Evolutionary conservation across 257 asterid genomes (phyloP).

Genomic region (Schizonepeta tenuifolia): DNA sequence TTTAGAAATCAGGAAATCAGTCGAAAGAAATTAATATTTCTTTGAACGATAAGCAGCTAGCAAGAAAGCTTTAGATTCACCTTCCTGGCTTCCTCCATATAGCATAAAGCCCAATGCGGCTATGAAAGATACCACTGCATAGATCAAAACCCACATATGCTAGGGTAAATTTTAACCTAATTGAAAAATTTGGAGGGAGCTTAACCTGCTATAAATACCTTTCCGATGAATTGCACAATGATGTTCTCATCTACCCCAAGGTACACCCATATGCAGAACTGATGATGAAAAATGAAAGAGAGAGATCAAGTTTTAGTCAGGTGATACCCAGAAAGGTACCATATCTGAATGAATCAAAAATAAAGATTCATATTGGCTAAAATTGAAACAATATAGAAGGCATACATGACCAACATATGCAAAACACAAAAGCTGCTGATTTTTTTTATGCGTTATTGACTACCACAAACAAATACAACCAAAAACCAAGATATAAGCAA

Average conservation of each 20-base stretch:
- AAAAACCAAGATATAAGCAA: constrained; percentile 8
- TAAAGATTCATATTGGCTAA: constrained; percentile 5
- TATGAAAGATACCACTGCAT: constrained; percentile 72
- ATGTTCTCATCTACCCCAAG: constrained; percentile 70
- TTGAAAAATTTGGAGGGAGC: constrained; percentile 18
- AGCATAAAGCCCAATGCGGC: constrained; percentile 83
- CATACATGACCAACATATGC: background rate
- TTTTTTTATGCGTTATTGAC: constrained; percentile 11
- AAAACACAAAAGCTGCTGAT: constrained; percentile 15
- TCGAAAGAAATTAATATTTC: constrained; percentile 22
- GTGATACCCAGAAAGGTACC: constrained; percentile 6
- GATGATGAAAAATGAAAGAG: constrained; percentile 38
- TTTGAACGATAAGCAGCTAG: background rate
- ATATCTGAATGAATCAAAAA: background rate
- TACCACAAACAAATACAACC: constrained; percentile 9
- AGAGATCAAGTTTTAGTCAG: constrained; percentile 7
- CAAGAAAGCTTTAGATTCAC: constrained; percentile 39
- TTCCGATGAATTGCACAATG: constrained; percentile 60
- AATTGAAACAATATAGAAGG: background rate
- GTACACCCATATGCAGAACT: constrained; percentile 82
- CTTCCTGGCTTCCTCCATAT: constrained; percentile 96
- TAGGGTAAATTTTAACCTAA: constrained; percentile 16
- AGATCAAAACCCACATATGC: constrained; percentile 17
- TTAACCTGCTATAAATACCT: constrained; percentile 83
- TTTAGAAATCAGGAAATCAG: constrained; percentile 10